Percentiles rank a stretch among this genome's conserved stretches.
phyloP scores from a whole-genome alignment of 345 rosid species.

The Cardamine occulta region DNA sequence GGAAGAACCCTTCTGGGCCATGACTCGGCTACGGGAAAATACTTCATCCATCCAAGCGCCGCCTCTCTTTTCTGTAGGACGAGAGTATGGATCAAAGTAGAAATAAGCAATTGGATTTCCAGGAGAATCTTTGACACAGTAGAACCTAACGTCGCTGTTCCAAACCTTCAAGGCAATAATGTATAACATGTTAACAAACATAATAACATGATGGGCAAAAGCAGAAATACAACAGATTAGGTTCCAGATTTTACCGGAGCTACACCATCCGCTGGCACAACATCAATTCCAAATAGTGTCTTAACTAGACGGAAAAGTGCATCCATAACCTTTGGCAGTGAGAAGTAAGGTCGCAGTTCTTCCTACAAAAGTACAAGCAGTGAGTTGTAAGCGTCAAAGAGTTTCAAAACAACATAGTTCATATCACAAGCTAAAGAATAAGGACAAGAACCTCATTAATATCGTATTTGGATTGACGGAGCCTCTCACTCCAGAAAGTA shows the following conservation, averaged over 20 bases:
- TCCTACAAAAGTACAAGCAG: conserved; percentile 54
- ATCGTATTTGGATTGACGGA: conserved; percentile 90
- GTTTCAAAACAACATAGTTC: conserved; percentile 16
- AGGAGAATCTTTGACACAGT: conserved; percentile 77
- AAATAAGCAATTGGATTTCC: conserved; percentile 84
- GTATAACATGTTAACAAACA: conserved; percentile 31
- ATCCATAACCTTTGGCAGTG: conserved; percentile 86
- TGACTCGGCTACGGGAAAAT: conserved; percentile 68
- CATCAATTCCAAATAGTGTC: conserved; percentile 70
- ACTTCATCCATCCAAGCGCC: conserved; percentile 99
- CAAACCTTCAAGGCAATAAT: conserved; percentile 64
- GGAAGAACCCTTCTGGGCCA: conserved; percentile 45
- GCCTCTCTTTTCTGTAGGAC: conserved; percentile 85
- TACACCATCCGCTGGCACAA: conserved; percentile 87
- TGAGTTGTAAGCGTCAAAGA: conserved; percentile 15
- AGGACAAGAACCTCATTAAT: conserved; percentile 79
- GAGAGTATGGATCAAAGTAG: conserved; percentile 95
- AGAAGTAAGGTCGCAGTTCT: conserved; percentile 91
- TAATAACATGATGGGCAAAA: conserved; percentile 4
- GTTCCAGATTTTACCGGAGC: conserved; percentile 67
- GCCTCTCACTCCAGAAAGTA: conserved; percentile 94
- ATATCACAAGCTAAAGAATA: conserved; percentile 17
- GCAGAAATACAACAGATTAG: conserved; percentile 18
- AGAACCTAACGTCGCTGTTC: conserved; percentile 85
- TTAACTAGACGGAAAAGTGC: conserved; percentile 80